Conservation (phyloP, 305 asterid species). For the Fraxinus velutina region DNA sequence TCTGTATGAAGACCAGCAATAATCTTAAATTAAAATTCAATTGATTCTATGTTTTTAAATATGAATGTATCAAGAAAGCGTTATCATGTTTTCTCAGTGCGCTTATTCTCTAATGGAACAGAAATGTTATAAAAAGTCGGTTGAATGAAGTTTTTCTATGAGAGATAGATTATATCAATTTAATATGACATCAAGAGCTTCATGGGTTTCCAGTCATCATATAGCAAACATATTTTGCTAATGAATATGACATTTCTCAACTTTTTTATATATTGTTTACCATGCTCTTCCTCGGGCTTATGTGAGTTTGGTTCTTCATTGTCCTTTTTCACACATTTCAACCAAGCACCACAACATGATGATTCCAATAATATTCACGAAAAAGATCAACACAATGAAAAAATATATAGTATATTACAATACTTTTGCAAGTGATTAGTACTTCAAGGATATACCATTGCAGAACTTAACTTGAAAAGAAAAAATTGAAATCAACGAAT, state of each 20-base stretch:
- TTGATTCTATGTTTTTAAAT: background rate
- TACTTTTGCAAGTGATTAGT: background rate
- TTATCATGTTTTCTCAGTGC: background rate
- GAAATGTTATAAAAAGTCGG: background rate
- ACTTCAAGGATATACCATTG: background rate
- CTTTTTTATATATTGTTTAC: background rate
- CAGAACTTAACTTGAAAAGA: background rate
- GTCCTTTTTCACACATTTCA: background rate
- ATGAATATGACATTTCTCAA: background rate
- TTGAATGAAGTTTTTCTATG: background rate
- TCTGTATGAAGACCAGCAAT: background rate
- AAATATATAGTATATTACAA: too few relatives aligned
- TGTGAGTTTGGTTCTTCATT: background rate
- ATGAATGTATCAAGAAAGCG: background rate
- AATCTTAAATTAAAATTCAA: background rate
- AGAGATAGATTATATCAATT: background rate
- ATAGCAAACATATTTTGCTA: background rate
- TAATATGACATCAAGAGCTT: background rate
- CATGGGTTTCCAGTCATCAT: background rate
- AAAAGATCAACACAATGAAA: background rate
- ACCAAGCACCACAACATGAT: background rate
- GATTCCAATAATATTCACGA: background rate
- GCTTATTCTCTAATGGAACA: background rate
- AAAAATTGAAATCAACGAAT: background rate
- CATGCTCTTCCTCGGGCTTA: background rate